Percentiles rank a stretch among this genome's conserved stretches.
Conservation (phyloP, 495 filamentous ascomycete genomes). For the Penicillium argentinense region DNA sequence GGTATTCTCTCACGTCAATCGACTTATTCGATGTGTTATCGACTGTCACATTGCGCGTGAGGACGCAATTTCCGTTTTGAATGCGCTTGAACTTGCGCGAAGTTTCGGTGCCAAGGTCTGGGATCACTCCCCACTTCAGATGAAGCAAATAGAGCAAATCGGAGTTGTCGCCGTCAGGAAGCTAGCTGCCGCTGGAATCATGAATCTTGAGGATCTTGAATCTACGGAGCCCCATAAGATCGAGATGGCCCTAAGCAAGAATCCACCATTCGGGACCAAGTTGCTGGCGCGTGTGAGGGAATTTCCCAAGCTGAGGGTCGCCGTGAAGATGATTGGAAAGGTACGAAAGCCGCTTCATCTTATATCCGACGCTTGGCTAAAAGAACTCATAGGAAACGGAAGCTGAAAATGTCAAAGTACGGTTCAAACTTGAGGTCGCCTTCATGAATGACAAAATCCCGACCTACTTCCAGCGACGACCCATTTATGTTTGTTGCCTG, state of each 20-base stretch:
- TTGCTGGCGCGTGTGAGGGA: slow-evolving; percentile 60
- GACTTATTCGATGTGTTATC: slow-evolving; percentile 78
- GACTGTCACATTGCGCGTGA: slow-evolving; percentile 73
- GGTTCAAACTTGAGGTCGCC: slow-evolving; percentile 66
- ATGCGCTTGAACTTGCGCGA: slow-evolving; percentile 75
- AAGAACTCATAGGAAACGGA: slow-evolving; percentile 34
- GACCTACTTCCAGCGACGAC: slow-evolving; percentile 57
- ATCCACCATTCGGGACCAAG: slow-evolving; percentile 80
- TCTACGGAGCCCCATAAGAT: slow-evolving; percentile 66
- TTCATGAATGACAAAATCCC: slow-evolving; percentile 70
- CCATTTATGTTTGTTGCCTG: slow-evolving; percentile 70
- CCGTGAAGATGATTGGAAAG: slow-evolving; percentile 49
- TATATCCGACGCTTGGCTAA: not conserved
- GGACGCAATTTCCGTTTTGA: slow-evolving; percentile 65
- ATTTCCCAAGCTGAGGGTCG: slow-evolving; percentile 74
- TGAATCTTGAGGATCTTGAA: slow-evolving; percentile 69
- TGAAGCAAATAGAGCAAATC: slow-evolving; percentile 85
- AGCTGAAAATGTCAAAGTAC: slow-evolving; percentile 50
- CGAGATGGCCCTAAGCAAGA: slow-evolving; percentile 72
- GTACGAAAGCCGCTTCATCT: slow-evolving; percentile 28
- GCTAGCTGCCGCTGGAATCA: slow-evolving; percentile 68
- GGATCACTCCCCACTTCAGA: slow-evolving; percentile 81
- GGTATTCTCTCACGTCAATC: slow-evolving; percentile 72
- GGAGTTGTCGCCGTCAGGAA: slow-evolving; percentile 77
- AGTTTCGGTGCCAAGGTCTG: slow-evolving; percentile 78